These are phyloP conservation scores for Tuber calosporum DNA, from an alignment of 495 filamentous ascomycete genomes.

Conservation along the genomic window DNA sequence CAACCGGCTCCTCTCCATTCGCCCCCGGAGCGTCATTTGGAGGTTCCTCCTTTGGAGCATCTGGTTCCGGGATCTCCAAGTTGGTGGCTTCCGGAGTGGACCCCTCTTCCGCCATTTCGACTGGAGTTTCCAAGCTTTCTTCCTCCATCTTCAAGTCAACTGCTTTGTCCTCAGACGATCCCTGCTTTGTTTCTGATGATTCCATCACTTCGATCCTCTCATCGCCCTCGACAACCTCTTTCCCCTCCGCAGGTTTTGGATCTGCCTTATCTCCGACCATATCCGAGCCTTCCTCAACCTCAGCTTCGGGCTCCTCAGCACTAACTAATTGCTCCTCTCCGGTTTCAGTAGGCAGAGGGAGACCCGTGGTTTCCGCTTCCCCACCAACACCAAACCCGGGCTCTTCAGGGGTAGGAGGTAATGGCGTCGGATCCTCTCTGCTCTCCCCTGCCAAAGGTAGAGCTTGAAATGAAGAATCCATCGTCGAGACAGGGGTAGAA, in stretches of 20 bases:
- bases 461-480: constrained; percentile 25
- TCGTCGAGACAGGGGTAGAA: constrained; percentile 28
- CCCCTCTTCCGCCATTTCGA: constrained; percentile 13
- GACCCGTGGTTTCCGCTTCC: constrained; percentile 18
- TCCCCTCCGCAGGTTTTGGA: neutral
- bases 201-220: constrained; percentile 1
- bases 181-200: neutral
- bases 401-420: constrained; percentile 12
- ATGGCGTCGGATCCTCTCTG: constrained; percentile 10
- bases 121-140: neutral
- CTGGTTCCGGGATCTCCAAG: neutral
- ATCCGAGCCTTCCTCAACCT: neutral
- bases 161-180: constrained; percentile 6
- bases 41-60: constrained; percentile 22
- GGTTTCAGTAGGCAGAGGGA: constrained; percentile 9
- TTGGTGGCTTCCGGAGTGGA: neutral
- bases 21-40: neutral
- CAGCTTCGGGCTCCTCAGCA: constrained; percentile 11
- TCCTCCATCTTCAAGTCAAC: constrained; percentile 5
- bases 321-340: constrained; percentile 7
- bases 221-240: neutral
- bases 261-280: neutral
- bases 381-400: neutral
- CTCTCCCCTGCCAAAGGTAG: constrained; percentile 18
- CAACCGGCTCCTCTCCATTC: neutral